Percentiles rank a stretch among this genome's conserved stretches.
Evolutionary conservation across 2,329 filamentous ascomycete species (phyloP).

Genomic region (Neonectria hederae): DNA sequence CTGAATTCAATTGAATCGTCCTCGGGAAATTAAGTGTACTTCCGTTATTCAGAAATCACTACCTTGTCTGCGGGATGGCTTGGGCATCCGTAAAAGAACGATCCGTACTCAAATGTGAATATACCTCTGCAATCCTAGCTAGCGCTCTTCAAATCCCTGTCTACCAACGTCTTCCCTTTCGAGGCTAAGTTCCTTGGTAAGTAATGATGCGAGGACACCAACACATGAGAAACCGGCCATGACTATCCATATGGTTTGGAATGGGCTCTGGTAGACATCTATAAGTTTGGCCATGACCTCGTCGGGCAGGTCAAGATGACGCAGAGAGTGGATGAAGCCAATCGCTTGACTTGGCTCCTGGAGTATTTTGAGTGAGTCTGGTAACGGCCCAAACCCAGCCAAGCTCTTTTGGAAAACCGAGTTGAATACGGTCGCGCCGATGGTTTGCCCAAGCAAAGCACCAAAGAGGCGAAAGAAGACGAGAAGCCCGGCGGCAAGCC

Average conservation of each 20-base stretch:
- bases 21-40: too few species aligned
- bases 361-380: constrained; percentile 18
- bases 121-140: too few species aligned
- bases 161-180: constrained; percentile 14
- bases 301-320: not conserved
- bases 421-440: constrained; percentile 48
- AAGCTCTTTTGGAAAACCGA: constrained; percentile 40
- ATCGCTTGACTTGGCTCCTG: constrained; percentile 31
- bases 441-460: constrained; percentile 48
- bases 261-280: constrained; percentile 4
- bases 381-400: constrained; percentile 15
- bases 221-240: constrained; percentile 5
- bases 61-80: too few species aligned
- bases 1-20: too few species aligned
- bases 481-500: constrained; percentile 47
- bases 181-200: not conserved
- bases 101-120: too few species aligned
- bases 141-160: too few species aligned
- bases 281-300: constrained; percentile 4
- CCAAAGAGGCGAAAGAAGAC: constrained; percentile 50
- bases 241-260: constrained; percentile 14
- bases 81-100: too few species aligned
- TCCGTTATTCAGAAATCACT: too few species aligned
- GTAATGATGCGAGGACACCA: not conserved
- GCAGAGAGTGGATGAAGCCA: constrained; percentile 25